These are phyloP conservation scores for Leccinellum albellum DNA, from an alignment of 768 basidiomycete species.

Conservation along the genomic window DNA sequence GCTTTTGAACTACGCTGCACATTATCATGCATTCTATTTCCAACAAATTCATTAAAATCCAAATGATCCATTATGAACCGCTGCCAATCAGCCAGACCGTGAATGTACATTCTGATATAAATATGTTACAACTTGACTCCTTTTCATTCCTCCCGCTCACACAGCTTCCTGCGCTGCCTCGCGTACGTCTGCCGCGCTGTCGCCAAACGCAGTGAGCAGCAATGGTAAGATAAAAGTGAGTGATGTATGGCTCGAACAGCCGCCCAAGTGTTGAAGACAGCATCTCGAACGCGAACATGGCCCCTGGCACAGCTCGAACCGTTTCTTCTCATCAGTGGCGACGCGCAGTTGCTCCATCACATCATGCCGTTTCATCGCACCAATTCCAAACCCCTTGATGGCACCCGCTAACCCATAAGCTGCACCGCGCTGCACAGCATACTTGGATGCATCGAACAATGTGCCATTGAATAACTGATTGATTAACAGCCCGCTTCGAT, in stretches of 20 bases:
- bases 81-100: no score
- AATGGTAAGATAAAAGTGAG: conserved; percentile 79
- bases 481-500: conserved; percentile 48
- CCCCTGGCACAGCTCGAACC: conserved; percentile 82
- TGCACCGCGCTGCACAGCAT: conserved; percentile 90
- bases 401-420: conserved; percentile 95
- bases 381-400: conserved; percentile 86
- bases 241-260: conserved; percentile 91
- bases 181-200: conserved; percentile 80
- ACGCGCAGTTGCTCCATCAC: conserved; percentile 68
- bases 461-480: conserved; percentile 75
- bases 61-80: no score
- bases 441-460: conserved; percentile 75
- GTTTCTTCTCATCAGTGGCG: conserved; percentile 86
- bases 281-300: conserved; percentile 93
- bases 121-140: no score
- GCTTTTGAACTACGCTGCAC: no score
- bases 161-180: conserved; percentile 66
- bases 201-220: conserved; percentile 82
- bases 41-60: no score
- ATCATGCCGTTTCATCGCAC: conserved; percentile 79
- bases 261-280: conserved; percentile 83
- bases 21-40: no score
- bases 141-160: no score
- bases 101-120: no score